Evolutionary conservation across 2,329 filamentous ascomycete species (phyloP).

Genomic region (Exophiala sp.): DNA sequence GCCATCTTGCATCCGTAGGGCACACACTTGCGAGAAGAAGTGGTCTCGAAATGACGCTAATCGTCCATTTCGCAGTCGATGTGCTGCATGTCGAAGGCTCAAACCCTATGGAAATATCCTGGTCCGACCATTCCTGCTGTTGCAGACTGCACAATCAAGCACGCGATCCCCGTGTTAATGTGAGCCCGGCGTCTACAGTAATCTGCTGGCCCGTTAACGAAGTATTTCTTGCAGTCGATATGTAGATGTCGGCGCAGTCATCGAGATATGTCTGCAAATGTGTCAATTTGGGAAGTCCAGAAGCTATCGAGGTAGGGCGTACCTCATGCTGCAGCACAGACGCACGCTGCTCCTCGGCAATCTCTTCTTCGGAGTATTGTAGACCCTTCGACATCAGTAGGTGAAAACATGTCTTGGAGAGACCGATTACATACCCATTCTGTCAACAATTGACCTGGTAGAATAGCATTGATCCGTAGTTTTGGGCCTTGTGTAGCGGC

Average conservation of each 20-base stretch:
- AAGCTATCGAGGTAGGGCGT: background rate
- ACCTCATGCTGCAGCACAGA: conserved; percentile 59
- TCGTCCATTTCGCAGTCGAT: too few relatives aligned
- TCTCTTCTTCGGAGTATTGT: conserved; percentile 55
- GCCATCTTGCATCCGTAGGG: too few relatives aligned
- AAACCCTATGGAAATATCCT: too few relatives aligned
- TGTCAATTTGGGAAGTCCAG: conserved; percentile 12
- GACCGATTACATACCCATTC: conserved; percentile 51
- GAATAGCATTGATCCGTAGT: conserved; percentile 61
- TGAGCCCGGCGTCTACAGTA: background rate
- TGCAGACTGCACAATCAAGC: background rate
- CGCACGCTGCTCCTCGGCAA: conserved; percentile 51
- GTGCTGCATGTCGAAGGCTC: too few relatives aligned
- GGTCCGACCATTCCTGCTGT: too few relatives aligned
- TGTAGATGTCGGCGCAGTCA: conserved; percentile 39
- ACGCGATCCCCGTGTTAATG: background rate
- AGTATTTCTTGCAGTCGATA: conserved; percentile 40
- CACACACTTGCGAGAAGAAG: too few relatives aligned
- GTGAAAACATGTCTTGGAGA: background rate
- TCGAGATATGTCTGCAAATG: conserved; percentile 38
- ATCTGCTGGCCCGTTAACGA: conserved; percentile 43
- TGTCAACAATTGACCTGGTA: conserved; percentile 62
- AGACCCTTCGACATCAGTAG: conserved; percentile 43
- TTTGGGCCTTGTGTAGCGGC: conserved; percentile 61
- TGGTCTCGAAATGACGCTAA: too few relatives aligned